Conservation (phyloP, 2,329 filamentous ascomycete genomes). For the Epichloe uncinata region DNA sequence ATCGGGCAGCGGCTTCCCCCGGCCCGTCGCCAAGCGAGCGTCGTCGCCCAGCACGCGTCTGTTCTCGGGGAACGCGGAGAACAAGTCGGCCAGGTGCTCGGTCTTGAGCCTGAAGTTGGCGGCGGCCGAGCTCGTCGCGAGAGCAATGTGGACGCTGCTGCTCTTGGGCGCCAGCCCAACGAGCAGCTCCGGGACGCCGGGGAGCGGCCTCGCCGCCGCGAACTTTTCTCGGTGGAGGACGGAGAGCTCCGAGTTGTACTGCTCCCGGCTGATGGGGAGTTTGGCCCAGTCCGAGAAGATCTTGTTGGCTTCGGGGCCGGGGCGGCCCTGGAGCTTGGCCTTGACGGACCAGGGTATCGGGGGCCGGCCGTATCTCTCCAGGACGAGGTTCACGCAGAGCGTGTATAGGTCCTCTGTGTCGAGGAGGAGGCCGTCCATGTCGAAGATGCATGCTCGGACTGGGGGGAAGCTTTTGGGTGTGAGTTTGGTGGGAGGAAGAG, state of each 20-base stretch:
- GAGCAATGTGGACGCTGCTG: conserved; percentile 57
- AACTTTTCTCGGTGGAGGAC: conserved; percentile 61
- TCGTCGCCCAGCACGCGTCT: conserved; percentile 81
- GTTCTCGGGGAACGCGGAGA: conserved; percentile 52
- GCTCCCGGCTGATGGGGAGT: conserved; percentile 59
- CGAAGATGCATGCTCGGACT: conserved; percentile 85
- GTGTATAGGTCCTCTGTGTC: conserved; percentile 90
- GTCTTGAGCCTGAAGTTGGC: conserved; percentile 71
- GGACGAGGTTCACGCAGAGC: conserved; percentile 65
- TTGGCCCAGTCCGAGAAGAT: conserved; percentile 68
- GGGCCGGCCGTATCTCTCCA: conserved; percentile 60
- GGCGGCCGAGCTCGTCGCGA: conserved; percentile 68
- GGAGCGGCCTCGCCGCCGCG: conserved; percentile 58
- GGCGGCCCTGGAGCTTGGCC: conserved; percentile 60
- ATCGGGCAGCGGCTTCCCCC: conserved; percentile 94
- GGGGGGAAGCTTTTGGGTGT: conserved; percentile 52
- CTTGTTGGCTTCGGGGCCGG: conserved; percentile 37
- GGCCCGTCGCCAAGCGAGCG: conserved; percentile 55
- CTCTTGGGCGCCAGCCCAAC: conserved; percentile 21
- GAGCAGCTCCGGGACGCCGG: conserved; percentile 63
- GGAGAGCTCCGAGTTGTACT: conserved; percentile 48
- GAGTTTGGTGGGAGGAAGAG: neutral
- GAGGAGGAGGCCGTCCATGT: conserved; percentile 96
- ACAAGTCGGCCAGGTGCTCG: conserved; percentile 41
- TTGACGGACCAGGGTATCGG: conserved; percentile 87